Base-by-base conservation (phyloP, 352 stramenopile genomes). In the Phytophthora parvispora region DNA sequence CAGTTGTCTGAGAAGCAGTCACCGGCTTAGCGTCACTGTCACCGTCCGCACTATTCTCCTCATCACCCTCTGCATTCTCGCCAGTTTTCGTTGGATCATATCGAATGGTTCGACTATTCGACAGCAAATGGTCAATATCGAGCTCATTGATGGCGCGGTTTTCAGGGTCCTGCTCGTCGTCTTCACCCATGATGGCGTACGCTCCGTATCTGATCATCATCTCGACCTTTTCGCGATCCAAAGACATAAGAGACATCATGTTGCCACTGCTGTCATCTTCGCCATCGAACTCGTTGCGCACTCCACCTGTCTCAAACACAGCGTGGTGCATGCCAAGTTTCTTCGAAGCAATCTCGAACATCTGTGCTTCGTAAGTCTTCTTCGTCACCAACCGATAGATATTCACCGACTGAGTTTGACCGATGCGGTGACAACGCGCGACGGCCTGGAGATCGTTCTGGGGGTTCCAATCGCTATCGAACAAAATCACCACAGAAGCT, bases 321-420 rank as follows among this genome's bases (percentile, higher is more conserved):
- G 98, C 98, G 64, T 99, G 97, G 76, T 99, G 97, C 72, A 99
- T 96, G 10, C 98, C 98, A 7, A 99, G 86, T 76, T 99, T 99
- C 76, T 98, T 99, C 24, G 90, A 99, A 15, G 98, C 98, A 64
- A 99, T 97, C 59, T 99, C 97, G 85, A 99, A 99, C 97, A 99
- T 99, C 71, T 99, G 97, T 47, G 98, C 96, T 81, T 99, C 98
- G 69, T 99, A 99, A 22, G 97, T 99, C 52, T 98, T 97, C 80
- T 99, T 99, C 10, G 98, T 99, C 60, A 99, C 97, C 12, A 99
- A 84, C 57, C 98, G 97, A 81, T 99, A 99, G 32, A 99, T 99
- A 71, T 97, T 98, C 36, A 99, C 98, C 34, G 98, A 97, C 71
- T 99, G 99, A 0, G 97, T 99, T 77, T 99, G 98, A 7, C 98